A percentile compares a stretch with the other conserved stretches of the same genome.
Conservation (phyloP, 345 rosid genomes). For the Linum lewisii region DNA sequence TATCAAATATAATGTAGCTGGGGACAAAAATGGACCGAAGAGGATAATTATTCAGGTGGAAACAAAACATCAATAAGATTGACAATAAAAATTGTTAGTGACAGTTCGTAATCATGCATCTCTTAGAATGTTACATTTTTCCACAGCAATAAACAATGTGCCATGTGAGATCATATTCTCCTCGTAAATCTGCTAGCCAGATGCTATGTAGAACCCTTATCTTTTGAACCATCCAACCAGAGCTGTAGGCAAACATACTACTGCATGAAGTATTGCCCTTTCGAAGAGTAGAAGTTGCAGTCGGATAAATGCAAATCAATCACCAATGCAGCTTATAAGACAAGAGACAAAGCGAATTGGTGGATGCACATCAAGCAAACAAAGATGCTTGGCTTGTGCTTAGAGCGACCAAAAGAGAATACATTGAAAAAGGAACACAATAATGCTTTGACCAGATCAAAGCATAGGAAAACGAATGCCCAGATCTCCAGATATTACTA, state of each 20-base stretch:
- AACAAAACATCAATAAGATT: too few relatives aligned
- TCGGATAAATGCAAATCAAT: not conserved
- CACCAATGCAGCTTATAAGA: not conserved
- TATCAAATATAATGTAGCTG: not conserved
- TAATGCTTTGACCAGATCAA: not conserved
- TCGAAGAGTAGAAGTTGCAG: too few relatives aligned
- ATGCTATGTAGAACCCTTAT: not conserved
- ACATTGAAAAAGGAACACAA: not conserved
- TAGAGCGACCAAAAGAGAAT: not conserved
- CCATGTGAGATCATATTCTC: not conserved
- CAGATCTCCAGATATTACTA: too few relatives aligned
- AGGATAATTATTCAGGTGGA: too few relatives aligned
- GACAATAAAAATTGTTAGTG: not conserved
- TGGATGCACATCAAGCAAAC: not conserved
- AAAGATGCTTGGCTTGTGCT: not conserved
- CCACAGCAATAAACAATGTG: not conserved
- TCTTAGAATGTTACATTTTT: not conserved
- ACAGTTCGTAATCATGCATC: not conserved
- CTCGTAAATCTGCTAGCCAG: not conserved
- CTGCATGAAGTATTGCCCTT: not conserved
- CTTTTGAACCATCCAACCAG: not conserved
- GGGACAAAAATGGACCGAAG: not conserved
- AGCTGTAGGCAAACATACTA: not conserved
- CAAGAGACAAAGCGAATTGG: not conserved
- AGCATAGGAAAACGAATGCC: too few relatives aligned